Percentiles rank a stretch among this genome's conserved stretches.
phyloP scores from a whole-genome alignment of 768 basidiomycete genomes.

The Serendipita indica region DNA sequence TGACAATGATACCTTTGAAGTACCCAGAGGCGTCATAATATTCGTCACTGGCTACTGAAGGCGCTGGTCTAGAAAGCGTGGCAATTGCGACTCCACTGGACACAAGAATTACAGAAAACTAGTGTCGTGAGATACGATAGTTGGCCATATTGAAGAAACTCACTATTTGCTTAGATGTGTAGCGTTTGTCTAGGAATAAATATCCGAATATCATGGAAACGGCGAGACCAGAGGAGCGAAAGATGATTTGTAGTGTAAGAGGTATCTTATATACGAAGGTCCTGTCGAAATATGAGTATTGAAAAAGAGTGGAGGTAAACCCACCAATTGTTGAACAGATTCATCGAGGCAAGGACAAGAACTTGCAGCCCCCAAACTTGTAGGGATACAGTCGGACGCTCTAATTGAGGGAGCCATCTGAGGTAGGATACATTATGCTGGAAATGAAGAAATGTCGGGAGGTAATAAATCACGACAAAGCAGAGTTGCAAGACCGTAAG shows the following conservation, averaged over 20 bases:
- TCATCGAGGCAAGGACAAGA: conserved; percentile 45
- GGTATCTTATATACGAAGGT: conserved; percentile 66
- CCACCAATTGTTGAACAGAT: conserved; percentile 69
- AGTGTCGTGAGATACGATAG: neutral
- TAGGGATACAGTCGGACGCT: conserved; percentile 54
- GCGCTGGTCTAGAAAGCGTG: conserved; percentile 43
- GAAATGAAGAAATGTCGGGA: conserved; percentile 46
- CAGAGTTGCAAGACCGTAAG: conserved; percentile 75
- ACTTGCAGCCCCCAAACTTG: conserved; percentile 58
- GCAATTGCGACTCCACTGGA: conserved; percentile 57
- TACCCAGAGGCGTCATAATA: conserved; percentile 34
- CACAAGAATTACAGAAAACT: conserved; percentile 54
- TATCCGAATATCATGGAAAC: conserved; percentile 65
- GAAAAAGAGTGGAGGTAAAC: too few species aligned
- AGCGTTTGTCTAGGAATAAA: conserved; percentile 41
- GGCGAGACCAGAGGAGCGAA: conserved; percentile 71
- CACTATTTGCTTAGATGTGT: conserved; percentile 48
- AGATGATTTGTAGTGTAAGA: conserved; percentile 66
- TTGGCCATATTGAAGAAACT: conserved; percentile 17
- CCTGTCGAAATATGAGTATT: too few species aligned
- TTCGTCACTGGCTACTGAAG: conserved; percentile 13
- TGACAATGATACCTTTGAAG: conserved; percentile 50
- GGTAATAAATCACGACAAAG: conserved; percentile 53
- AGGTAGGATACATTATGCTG: conserved; percentile 15
- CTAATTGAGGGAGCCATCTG: conserved; percentile 35